Evolutionary conservation across 2,329 filamentous ascomycete genomes (phyloP), one percentile per base, ranked within the genome.

Genomic region (Mycosphaerelloides madeirae): DNA sequence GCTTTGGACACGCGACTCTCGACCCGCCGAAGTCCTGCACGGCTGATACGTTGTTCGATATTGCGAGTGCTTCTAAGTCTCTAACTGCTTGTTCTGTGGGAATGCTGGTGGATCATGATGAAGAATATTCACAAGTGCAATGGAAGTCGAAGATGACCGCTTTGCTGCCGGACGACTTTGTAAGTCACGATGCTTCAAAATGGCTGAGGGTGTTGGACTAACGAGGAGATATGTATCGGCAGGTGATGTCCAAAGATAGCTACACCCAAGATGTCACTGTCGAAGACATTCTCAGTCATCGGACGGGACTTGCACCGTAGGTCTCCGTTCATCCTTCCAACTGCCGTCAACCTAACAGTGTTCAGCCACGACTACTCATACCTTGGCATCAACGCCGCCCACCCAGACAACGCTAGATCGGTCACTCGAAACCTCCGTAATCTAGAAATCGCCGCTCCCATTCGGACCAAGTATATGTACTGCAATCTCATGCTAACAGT

Each of bases 11-110:
- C 53, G 55, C 65, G 40, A 46, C 48, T n/a, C 58, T 68, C 3
- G 61, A 69, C 3, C 56, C 43, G 2, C 61, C 59, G 4, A 67
- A 61, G 0, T 59, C 64, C 0, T 69, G 70, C 7, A 74, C 66
- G 0, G 57, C 71, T 1, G 63, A 73, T 22, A 80, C 77, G 0
- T 65, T 81, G 2, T 81, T 76, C 63, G 77, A 75, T 46, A 68
- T 67, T 2, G 79, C 71, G 2, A 79, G 76, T 32, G 79, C 71
- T 1, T 78, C 76, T 15, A 82, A 82, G 56, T 73, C 76, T 2
- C 70, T 78, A 36, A 74, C 72, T 0, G 70, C 73, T 1, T 76
- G 76, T 1, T 66, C 68, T 0, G 58, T 82, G 2, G 68, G 73
- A 1, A 56, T 78, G 2, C 68, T 80, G 6, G 64, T 78, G 5